These are phyloP conservation scores for Margaritispora aquatica DNA, from an alignment of 495 filamentous ascomycete species.

Conservation along the genomic window DNA sequence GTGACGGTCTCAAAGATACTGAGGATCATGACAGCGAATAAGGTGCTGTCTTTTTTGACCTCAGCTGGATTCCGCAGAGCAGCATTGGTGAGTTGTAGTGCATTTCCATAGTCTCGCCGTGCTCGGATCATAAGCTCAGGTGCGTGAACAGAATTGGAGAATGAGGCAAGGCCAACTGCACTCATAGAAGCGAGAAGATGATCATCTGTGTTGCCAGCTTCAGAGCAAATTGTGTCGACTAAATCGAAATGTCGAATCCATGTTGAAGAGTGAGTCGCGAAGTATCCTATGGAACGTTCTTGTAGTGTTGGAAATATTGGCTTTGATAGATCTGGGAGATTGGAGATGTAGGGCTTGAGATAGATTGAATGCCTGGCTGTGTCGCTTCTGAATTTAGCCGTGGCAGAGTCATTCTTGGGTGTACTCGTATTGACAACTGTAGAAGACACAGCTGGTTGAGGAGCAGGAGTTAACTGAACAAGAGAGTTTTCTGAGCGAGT, in stretches of 20 bases:
- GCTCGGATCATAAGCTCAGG: slow-evolving; percentile 32
- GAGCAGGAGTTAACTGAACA: background rate
- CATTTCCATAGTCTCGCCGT: slow-evolving; percentile 41
- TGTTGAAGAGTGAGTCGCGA: slow-evolving; percentile 31
- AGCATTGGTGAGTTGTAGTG: slow-evolving; percentile 41
- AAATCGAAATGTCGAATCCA: slow-evolving; percentile 30
- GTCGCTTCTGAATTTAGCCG: background rate
- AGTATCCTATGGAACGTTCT: slow-evolving; percentile 39
- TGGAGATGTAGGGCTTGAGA: background rate
- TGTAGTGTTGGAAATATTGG: slow-evolving; percentile 21
- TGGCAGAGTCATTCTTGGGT: background rate
- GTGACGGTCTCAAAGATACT: slow-evolving; percentile 51
- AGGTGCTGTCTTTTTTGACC: slow-evolving; percentile 53
- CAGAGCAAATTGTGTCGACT: slow-evolving; percentile 21
- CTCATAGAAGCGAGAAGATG: slow-evolving; percentile 39
- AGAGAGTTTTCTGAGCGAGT: slow-evolving; percentile 2
- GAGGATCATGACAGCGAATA: slow-evolving; percentile 56
- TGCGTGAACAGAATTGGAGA: slow-evolving; percentile 36
- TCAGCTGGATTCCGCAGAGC: slow-evolving; percentile 48
- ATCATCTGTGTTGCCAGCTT: slow-evolving; percentile 21
- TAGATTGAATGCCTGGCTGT: background rate
- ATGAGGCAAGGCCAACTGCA: slow-evolving; percentile 45
- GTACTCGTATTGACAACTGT: background rate
- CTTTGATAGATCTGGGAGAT: background rate
- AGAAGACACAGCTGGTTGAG: background rate